Evolutionary conservation across 768 basidiomycete species (phyloP).

Genomic region (Suillus hirtellus): DNA sequence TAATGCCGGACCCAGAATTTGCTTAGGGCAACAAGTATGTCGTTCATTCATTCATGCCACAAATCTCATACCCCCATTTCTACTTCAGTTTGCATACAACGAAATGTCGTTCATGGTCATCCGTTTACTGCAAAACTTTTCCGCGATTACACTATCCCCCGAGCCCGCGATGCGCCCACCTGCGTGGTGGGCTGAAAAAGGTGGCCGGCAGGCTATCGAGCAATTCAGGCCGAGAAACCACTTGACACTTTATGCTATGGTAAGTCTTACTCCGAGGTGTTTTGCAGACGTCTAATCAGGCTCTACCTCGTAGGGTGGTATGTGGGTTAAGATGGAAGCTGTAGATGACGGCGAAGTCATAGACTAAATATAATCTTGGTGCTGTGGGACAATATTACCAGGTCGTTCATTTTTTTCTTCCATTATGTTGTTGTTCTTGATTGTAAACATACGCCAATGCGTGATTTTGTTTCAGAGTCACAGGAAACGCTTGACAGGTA

Average conservation of each 20-base stretch:
- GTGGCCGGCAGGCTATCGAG: conserved; percentile 30
- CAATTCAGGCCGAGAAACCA: conserved; percentile 29
- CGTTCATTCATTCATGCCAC: conserved; percentile 13
- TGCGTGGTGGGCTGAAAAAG: conserved; percentile 24
- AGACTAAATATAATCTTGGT: background rate
- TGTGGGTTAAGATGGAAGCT: conserved; percentile 47
- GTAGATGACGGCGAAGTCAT: conserved; percentile 18
- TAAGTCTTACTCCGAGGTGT: conserved; percentile 18
- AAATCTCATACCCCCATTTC: background rate
- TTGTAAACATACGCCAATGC: background rate
- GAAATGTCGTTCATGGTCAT: conserved; percentile 36
- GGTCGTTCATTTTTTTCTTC: background rate
- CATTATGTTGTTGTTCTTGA: background rate
- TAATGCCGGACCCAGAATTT: conserved; percentile 42
- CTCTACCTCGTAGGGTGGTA: conserved; percentile 37
- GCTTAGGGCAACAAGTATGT: conserved; percentile 39
- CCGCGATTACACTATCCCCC: conserved; percentile 20
- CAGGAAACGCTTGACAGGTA: background rate
- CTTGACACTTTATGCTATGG: conserved; percentile 38
- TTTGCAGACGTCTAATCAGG: background rate
- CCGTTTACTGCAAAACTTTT: conserved; percentile 31
- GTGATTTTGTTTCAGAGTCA: background rate
- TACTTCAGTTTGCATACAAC: conserved; percentile 35
- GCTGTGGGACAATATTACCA: background rate
- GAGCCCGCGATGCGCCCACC: conserved; percentile 30